Conservation (phyloP, 2,329 filamentous ascomycete species). For the Akanthomyces dipterigenus region DNA sequence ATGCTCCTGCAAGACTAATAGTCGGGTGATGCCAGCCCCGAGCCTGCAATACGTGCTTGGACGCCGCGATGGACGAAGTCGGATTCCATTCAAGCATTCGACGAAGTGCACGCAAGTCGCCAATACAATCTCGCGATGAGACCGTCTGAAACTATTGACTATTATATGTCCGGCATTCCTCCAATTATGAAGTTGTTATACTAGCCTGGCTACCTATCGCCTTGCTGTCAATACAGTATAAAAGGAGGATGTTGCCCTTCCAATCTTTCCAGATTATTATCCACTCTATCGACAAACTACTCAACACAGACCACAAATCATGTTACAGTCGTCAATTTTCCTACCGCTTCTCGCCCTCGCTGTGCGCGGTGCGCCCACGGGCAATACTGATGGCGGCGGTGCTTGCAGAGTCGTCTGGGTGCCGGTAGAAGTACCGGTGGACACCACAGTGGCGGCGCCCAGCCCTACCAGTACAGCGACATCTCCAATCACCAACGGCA, state of each 20-base stretch:
- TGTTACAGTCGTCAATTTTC: constrained; percentile 1
- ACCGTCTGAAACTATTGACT: background rate
- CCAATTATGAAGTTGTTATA: background rate
- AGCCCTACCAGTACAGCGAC: background rate
- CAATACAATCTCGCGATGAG: background rate
- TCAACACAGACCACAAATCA: background rate
- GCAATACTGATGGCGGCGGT: background rate
- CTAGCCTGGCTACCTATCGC: background rate
- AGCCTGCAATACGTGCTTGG: too few species aligned
- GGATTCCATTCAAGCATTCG: background rate
- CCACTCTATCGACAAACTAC: background rate
- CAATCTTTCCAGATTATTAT: background rate
- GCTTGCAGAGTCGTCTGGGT: background rate
- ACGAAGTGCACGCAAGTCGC: background rate
- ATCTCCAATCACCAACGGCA: background rate
- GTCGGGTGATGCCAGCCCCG: too few species aligned
- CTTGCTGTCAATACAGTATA: background rate
- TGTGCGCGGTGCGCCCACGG: background rate
- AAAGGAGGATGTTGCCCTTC: constrained; percentile 2
- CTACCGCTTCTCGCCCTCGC: background rate
- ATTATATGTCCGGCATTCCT: background rate
- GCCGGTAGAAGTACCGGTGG: background rate
- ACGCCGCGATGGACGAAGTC: background rate
- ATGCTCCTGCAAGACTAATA: too few species aligned
- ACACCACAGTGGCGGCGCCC: constrained; percentile 4